Evolutionary conservation across 495 filamentous ascomycete genomes (phyloP).

Genomic region (Jackrogersella minutella): DNA sequence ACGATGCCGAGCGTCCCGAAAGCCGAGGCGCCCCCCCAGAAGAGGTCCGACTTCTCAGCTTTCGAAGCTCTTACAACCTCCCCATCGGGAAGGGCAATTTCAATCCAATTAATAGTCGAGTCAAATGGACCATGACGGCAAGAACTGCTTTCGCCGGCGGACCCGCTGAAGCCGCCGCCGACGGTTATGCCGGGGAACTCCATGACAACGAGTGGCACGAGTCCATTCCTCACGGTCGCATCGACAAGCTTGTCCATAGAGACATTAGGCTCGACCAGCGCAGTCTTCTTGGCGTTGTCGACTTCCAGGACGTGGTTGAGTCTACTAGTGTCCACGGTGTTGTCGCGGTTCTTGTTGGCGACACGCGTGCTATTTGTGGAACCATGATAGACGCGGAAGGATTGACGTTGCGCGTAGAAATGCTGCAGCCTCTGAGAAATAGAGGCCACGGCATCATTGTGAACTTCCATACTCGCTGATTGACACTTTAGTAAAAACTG

Average conservation of each 20-base stretch:
- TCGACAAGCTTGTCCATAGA: constrained; percentile 67
- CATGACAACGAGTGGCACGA: constrained; percentile 68
- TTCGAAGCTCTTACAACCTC: constrained; percentile 52
- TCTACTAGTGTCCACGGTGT: constrained; percentile 62
- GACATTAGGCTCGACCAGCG: constrained; percentile 70
- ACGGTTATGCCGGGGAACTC: constrained; percentile 73
- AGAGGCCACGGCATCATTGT: constrained; percentile 51
- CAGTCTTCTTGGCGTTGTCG: constrained; percentile 52
- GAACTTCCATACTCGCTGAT: constrained; percentile 47
- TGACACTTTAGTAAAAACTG: constrained; percentile 1
- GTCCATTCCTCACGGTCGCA: constrained; percentile 57
- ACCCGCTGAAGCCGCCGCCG: constrained; percentile 69
- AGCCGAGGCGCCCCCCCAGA: constrained; percentile 63
- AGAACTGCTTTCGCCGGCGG: constrained; percentile 66
- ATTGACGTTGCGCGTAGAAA: constrained; percentile 62
- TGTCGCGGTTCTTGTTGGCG: constrained; percentile 47
- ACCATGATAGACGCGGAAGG: constrained; percentile 77
- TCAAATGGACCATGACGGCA: constrained; percentile 70
- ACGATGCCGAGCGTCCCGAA: constrained; percentile 67
- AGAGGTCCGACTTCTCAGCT: constrained; percentile 59
- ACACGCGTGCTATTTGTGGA: constrained; percentile 76
- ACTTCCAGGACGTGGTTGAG: constrained; percentile 64
- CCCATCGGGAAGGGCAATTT: constrained; percentile 66
- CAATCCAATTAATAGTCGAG: constrained; percentile 60
- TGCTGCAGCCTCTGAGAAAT: constrained; percentile 56